Conservation (phyloP, 495 filamentous ascomycete genomes). For the Aspergillus cavernicola region DNA sequence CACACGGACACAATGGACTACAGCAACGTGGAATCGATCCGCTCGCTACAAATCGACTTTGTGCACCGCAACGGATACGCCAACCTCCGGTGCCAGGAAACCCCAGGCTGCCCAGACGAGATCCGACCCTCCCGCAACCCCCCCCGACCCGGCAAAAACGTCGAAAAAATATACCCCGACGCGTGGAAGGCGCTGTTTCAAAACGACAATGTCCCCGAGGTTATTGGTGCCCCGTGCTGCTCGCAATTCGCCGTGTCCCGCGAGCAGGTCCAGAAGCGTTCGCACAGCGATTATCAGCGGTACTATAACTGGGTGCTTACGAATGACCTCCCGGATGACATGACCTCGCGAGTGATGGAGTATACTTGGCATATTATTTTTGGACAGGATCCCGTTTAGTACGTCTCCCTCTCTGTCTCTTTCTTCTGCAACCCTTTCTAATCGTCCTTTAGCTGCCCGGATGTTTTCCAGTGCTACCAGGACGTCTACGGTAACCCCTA, state of each 20-base stretch:
- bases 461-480: constrained; percentile 43
- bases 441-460: constrained; percentile 37
- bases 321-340: constrained; percentile 42
- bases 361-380: constrained; percentile 57
- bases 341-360: constrained; percentile 47
- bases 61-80: constrained; percentile 37
- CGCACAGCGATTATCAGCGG: constrained; percentile 50
- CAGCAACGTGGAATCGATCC: constrained; percentile 43
- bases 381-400: constrained; percentile 49
- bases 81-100: constrained; percentile 39
- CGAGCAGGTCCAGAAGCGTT: constrained; percentile 46
- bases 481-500: constrained; percentile 41
- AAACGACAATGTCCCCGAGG: constrained; percentile 41
- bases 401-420: constrained; percentile 12
- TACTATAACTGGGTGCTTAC: constrained; percentile 59
- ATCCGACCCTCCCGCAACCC: constrained; percentile 40
- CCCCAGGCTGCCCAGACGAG: constrained; percentile 39
- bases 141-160: constrained; percentile 50
- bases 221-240: constrained; percentile 57
- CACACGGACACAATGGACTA: constrained; percentile 44
- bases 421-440: not conserved
- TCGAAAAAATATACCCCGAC: constrained; percentile 36
- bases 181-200: constrained; percentile 44
- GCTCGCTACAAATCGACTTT: constrained; percentile 33
- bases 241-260: constrained; percentile 65